Base-by-base conservation (phyloP, 2,329 filamentous ascomycete genomes). In the Zasmidium citrigriseum region DNA sequence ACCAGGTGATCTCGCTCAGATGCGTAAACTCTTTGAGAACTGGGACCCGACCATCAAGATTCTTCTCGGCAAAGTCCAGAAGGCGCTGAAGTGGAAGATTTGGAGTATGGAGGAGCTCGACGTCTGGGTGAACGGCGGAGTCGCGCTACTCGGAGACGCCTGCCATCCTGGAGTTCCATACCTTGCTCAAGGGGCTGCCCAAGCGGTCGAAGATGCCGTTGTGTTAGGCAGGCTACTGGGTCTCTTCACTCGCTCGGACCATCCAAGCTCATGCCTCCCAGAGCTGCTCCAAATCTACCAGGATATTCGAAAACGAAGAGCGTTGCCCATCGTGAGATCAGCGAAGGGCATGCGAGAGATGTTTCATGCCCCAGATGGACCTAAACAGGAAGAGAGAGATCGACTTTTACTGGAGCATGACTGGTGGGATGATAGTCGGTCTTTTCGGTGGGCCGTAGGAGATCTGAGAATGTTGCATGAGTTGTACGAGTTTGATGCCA, bases 51-150 rank as follows among this genome's bases (percentile, higher is more conserved):
- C 85, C 54, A 60, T 76, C 46, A 75, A 67, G 16, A 63, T 65
- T 18, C 74, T 80, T 29, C 67, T 80, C 9, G 70, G 70, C 1
- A 77, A 79, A 27, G 84, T 88, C 0, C 77, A 82, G 25, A 78
- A 72, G 1, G 85, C 88, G 0, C 80, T 84, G 27, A 89, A 89
- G 71, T 90, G 87, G 87, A 86, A 84, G 67, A 69, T 90, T n/a
- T 58, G 55, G 58, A 29, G 48, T 10, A 54, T 58, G 45, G 51
- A 58, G 27, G 55, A 58, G 22, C 41, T 61, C 4, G 52, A 58
- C 38, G 52, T 24, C 4, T 61, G 58, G 58, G 45, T 54, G 9
- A 54, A 58, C 23, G 44, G 58, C 5, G 34, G 29, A 16, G 52
- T 52, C 16, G 51, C 52, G 14, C 18, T 59, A 5, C 52, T 72